phyloP scores from a whole-genome alignment of 352 stramenopile genomes.

The Aphanomyces stellatus region DNA sequence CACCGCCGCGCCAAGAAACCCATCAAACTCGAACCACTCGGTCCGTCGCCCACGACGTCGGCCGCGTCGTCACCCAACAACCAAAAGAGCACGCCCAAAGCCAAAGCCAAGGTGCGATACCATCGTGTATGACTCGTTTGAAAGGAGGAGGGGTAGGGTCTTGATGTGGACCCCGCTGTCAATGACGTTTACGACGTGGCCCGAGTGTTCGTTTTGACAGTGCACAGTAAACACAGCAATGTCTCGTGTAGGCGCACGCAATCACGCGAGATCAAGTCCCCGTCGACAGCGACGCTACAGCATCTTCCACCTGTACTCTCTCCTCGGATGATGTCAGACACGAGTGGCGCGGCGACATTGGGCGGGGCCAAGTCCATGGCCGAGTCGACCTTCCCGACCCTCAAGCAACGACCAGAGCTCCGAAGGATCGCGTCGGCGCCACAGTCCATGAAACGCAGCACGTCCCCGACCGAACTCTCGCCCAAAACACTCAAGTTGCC shows the following conservation, averaged over 20 bases:
- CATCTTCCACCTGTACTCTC: too few relatives aligned
- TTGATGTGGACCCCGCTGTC: too few relatives aligned
- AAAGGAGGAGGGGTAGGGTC: too few relatives aligned
- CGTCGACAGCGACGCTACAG: too few relatives aligned
- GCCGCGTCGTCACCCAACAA: not conserved
- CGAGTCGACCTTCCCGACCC: slow-evolving; percentile 12
- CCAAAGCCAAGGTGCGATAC: not conserved
- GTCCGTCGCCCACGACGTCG: not conserved
- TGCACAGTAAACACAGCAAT: too few relatives aligned
- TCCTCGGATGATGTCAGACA: too few relatives aligned
- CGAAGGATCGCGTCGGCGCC: slow-evolving; percentile 28
- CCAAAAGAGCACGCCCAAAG: not conserved
- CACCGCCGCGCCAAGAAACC: slow-evolving; percentile 4
- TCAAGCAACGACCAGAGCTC: slow-evolving; percentile 26
- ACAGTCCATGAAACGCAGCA: slow-evolving; percentile 37
- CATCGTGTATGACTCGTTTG: not conserved
- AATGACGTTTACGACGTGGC: too few relatives aligned
- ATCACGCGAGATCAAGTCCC: too few relatives aligned
- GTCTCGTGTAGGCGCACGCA: too few relatives aligned
- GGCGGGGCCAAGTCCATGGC: slow-evolving; percentile 18
- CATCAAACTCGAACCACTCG: slow-evolving; percentile 2
- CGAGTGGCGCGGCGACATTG: too few relatives aligned
- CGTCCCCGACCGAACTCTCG: slow-evolving; percentile 23
- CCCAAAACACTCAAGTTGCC: slow-evolving; percentile 34
- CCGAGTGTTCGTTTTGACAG: too few relatives aligned